Base-by-base conservation (phyloP, 2,329 filamentous ascomycete species). In the Pseudophaeomoniella oleicola region DNA sequence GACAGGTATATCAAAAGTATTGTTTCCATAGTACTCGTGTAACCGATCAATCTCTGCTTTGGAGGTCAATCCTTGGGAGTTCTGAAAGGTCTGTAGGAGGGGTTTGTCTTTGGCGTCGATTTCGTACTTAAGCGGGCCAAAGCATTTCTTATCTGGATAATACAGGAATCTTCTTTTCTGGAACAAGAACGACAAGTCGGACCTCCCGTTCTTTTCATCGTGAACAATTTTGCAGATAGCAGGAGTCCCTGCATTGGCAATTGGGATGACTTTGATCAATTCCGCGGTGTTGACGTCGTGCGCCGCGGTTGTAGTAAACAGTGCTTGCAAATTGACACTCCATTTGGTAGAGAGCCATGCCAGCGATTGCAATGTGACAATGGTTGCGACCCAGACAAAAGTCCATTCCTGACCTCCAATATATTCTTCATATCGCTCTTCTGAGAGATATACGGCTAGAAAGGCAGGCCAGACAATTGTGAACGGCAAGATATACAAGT, bases 331-430 rank as follows among this genome's bases (percentile, higher is more conserved):
- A 54, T 87, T 78, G 56, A 98, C 85, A 54, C 84, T 96, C 90
- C 90, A 98, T 64, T 96, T 85, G 33, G 90, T 98, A 64, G 82
- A 88, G 43, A 98, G 71, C 88, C 90, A 98, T 48, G 86, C 64
- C 44, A 98, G 71, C 44, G 83, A 78, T 65, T 98, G 92, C 39
- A 81, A 53, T 9, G 87, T 94, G 56, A 92, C 69, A 54, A 98
- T 94, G 47, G 76, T 71, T 50, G 82, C 88, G 46, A 81, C 74
- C 78, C 84, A 98, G 44, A 98, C 84, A 56, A 94, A 93, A 1
- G 92, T 96, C 88, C 90, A 98, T 68, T 98, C 90, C 49, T 81
- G 78, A n/a, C 81, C 87, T 50, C 81, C 75, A 45, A 98, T 92
- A 64, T 96, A 78, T 54, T 78, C 80, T 46, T 93, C 81, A 60